Base-by-base conservation (phyloP, 345 rosid species). In the Combretum micranthum region DNA sequence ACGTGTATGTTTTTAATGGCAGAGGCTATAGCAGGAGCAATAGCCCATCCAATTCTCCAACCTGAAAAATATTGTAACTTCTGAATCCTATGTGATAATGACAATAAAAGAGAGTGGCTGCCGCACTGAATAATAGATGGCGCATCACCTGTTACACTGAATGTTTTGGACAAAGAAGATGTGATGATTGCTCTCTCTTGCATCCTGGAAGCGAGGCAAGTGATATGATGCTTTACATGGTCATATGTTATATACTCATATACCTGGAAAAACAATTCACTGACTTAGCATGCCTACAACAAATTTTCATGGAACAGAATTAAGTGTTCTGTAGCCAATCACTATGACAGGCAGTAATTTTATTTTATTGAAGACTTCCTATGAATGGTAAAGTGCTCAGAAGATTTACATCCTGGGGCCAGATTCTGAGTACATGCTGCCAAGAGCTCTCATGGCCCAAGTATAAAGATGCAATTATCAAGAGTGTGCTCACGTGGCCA, bases 31-130 rank as follows among this genome's bases (percentile, higher is more conserved):
- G 80, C 67, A 22, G 82, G 82, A 72, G 79, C 89, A 59, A 83
- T 76, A 43, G 82, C 86, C 86, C 89, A 80, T 53, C 89, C 86
- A 20, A 83, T 58, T 55, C 80, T 80, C 84, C 84, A 80, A 62
- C 82, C 85, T 83, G 61, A 21, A 54, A 37, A 54, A 42, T 32
- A 32, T 32, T 32, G 39, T 11, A 32, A 4, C 6, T 25, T 3
- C 32, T 25, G 32, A 4, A 32, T 7, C 0, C 39, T 4, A 4
- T 32, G 9, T 0, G 39, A 9, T 32, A 32, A 11, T 32, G 39
- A 32, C 39, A 7, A 32, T 7, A 1, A 32, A 32, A 32, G 39
- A 32, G 9, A 5, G 39, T 5, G 43, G 32, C 23, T 47, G 23
- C 19, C 37, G 18, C 44, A 59, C 13, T 21, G 21, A 32, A 1